phyloP scores from a whole-genome alignment of 805 yeast species.

The Yarrowia bubula region DNA sequence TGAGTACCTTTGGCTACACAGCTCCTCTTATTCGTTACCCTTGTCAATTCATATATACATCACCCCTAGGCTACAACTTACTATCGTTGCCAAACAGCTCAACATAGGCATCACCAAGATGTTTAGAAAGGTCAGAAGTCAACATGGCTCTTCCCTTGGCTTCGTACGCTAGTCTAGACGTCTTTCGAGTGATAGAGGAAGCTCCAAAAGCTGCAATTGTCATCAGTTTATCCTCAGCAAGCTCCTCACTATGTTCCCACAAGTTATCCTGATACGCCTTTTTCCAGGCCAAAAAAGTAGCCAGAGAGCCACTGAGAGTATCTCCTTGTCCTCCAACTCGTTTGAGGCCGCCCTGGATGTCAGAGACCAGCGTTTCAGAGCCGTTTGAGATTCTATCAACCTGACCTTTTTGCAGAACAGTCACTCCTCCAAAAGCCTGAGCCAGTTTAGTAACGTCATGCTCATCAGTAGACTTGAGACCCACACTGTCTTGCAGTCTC shows the following conservation, averaged over 20 bases:
- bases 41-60: too few relatives aligned
- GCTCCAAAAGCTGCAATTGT: slow-evolving; percentile 62
- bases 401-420: slow-evolving; percentile 71
- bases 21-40: too few relatives aligned
- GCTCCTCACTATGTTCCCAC: slow-evolving; percentile 52
- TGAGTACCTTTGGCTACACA: too few relatives aligned
- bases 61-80: neutral
- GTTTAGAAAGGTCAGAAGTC: slow-evolving; percentile 74
- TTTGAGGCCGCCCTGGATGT: slow-evolving; percentile 62
- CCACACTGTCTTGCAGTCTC: slow-evolving; percentile 57
- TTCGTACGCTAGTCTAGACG: slow-evolving; percentile 63
- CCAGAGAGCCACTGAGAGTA: slow-evolving; percentile 80
- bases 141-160: slow-evolving; percentile 75
- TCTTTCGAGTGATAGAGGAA: slow-evolving; percentile 59
- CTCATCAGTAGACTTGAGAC: slow-evolving; percentile 32
- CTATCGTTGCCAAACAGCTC: slow-evolving; percentile 41
- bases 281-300: slow-evolving; percentile 80
- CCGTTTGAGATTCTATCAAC: slow-evolving; percentile 62
- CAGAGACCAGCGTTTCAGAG: slow-evolving; percentile 45
- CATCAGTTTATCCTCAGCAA: slow-evolving; percentile 39
- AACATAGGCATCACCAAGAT: slow-evolving; percentile 62
- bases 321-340: slow-evolving; percentile 98
- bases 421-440: slow-evolving; percentile 51
- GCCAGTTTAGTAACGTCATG: slow-evolving; percentile 48
- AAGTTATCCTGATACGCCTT: slow-evolving; percentile 55